These are phyloP conservation scores for Centella asiatica DNA, from an alignment of 129 eudicot species.

Conservation along the genomic window DNA sequence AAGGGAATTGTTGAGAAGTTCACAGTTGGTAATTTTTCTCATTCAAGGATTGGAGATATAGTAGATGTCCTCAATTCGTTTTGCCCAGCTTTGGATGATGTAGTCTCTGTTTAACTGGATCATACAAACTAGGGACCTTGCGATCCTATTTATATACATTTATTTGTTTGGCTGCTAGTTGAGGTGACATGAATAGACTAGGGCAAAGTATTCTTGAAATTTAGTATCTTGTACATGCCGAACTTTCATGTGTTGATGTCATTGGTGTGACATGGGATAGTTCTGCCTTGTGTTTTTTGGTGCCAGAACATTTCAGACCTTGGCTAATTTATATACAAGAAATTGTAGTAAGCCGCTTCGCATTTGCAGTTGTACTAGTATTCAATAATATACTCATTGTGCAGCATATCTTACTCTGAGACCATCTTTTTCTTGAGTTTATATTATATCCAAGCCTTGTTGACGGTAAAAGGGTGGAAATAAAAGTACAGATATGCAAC, in stretches of 20 bases:
- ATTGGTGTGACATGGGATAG: too few relatives aligned
- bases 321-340: too few relatives aligned
- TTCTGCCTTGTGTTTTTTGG: too few relatives aligned
- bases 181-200: not conserved
- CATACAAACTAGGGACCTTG: not conserved
- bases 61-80: slow-evolving; percentile 31
- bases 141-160: not conserved
- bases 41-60: slow-evolving; percentile 51
- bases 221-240: not conserved
- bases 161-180: not conserved
- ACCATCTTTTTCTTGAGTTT: too few relatives aligned
- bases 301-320: too few relatives aligned
- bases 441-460: too few relatives aligned
- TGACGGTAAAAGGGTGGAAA: too few relatives aligned
- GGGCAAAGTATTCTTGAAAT: not conserved
- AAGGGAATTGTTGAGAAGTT: slow-evolving; percentile 47
- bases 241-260: not conserved
- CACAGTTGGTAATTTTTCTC: slow-evolving; percentile 47
- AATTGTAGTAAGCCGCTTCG: too few relatives aligned
- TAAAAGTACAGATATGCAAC: too few relatives aligned
- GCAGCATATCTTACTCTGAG: too few relatives aligned
- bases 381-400: too few relatives aligned
- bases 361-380: too few relatives aligned
- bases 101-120: slow-evolving; percentile 17
- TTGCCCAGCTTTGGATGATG: slow-evolving; percentile 22